Evolutionary conservation across 2,329 filamentous ascomycete genomes (phyloP), one percentile per base, ranked within the genome.

Genomic region (Paraphaeosphaeria minitans): DNA sequence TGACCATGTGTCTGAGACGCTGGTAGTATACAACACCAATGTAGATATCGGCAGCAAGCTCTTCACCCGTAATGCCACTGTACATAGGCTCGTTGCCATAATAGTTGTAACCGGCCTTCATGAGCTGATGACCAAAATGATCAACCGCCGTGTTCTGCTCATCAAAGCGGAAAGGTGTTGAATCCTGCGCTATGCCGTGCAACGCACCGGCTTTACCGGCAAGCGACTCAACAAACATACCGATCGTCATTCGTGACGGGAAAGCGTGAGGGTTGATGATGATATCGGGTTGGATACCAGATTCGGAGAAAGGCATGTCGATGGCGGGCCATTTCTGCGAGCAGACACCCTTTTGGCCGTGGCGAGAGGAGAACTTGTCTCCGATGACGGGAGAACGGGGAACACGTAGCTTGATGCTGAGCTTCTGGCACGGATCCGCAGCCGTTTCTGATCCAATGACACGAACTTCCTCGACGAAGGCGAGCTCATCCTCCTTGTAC

Each of bases 201-300:
- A 99, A 85, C 14, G 94, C 91, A 48, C 95, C 95, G 10, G 94
- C 88, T 81, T 99, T 99, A 61, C 95, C 95, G 10, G 95, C 95
- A 53, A 99, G 85, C 5, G 93, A 97, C 81, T 99, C 95, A 73
- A 99, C 88, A 78, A 99, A 98, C 92, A 98, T 98, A 74, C 95
- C 95, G 74, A 99, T 99, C 21, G 95, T 99, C 95, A 99, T 99
- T 79, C 95, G 93, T 47, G 94, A 98, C 8, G 95, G 95, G 85
- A 99, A 99, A 73, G 95, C 95, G 84, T 99, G 95, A 42, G 95
- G 95, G 81, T 99, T 99, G 83, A 99, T 99, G 79, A 99, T 99
- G 70, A 97, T 85, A 78, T 99, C 95, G 10, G 95, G 95, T 73
- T 97, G 93, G 61, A 99, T 98, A 55, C 95, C 95, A 6, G 90